phyloP scores from a whole-genome alignment of 1,139 yeast species.

The Suhomyces taliae region DNA sequence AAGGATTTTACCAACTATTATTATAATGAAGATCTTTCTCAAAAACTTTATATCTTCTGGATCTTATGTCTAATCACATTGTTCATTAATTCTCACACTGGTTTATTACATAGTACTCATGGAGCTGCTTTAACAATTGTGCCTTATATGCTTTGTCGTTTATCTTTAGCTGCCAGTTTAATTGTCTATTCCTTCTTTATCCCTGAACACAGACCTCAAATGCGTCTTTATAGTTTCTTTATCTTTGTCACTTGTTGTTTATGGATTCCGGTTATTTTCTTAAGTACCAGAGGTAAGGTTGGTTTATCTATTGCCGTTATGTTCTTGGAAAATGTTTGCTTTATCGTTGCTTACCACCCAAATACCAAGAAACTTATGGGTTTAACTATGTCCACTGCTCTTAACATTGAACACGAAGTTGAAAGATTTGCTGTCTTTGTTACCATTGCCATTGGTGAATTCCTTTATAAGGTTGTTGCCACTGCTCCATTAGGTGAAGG shows the following conservation, averaged over 20 bases:
- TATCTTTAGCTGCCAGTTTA: constrained; percentile 36
- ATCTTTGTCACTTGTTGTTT: constrained; percentile 35
- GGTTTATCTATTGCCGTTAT: constrained; percentile 46
- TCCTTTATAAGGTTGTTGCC: constrained; percentile 58
- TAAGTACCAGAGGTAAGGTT: constrained; percentile 46
- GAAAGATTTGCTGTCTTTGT: constrained; percentile 60
- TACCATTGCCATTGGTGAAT: constrained; percentile 68
- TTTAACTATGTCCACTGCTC: constrained; percentile 54
- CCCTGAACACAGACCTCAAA: constrained; percentile 56
- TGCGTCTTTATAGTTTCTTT: constrained; percentile 39
- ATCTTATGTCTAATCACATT: constrained; percentile 50
- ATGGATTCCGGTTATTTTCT: constrained; percentile 52
- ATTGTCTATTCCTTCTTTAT: constrained; percentile 50
- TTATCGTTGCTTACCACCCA: constrained; percentile 46
- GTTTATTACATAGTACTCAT: constrained; percentile 30
- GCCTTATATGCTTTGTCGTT: constrained; percentile 49
- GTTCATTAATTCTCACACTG: constrained; percentile 51
- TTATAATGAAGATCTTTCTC: constrained; percentile 61
- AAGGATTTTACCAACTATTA: constrained; percentile 67
- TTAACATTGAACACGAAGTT: constrained; percentile 67
- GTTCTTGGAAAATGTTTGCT: constrained; percentile 41
- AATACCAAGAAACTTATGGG: constrained; percentile 40
- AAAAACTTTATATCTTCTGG: constrained; percentile 56
- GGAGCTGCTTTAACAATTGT: constrained; percentile 47
- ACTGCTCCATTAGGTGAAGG: constrained; percentile 49